A percentile compares a stretch with the other conserved stretches of the same genome.
phyloP scores from a whole-genome alignment of 225 moss, liverwort and hornwort species.

The Lunularia cruciata region DNA sequence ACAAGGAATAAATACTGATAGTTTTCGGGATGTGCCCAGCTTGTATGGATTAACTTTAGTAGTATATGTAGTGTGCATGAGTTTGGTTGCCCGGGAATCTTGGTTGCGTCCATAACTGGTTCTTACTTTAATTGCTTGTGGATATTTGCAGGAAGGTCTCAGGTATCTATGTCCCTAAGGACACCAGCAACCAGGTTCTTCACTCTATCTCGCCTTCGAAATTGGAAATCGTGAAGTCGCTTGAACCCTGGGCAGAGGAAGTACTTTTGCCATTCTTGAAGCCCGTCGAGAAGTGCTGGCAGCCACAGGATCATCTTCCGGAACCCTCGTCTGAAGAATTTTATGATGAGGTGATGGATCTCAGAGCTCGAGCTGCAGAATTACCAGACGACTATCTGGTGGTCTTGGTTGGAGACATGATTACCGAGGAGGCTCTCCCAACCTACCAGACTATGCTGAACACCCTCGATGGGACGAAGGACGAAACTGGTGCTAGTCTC shows the following conservation, averaged over 20 bases:
- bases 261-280: slow-evolving; percentile 55
- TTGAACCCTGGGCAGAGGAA: slow-evolving; percentile 64
- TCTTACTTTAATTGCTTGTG: no score
- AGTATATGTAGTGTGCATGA: no score
- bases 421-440: slow-evolving; percentile 72
- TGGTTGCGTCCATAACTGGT: no score
- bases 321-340: slow-evolving; percentile 65
- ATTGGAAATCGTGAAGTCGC: slow-evolving; percentile 58
- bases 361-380: slow-evolving; percentile 50
- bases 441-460: slow-evolving; percentile 80
- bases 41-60: no score
- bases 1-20: no score
- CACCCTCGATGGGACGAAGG: slow-evolving; percentile 61
- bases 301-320: slow-evolving; percentile 67
- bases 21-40: no score
- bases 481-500: slow-evolving; percentile 71
- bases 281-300: slow-evolving; percentile 75
- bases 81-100: no score
- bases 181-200: slow-evolving; percentile 48
- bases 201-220: slow-evolving; percentile 65
- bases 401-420: slow-evolving; percentile 72
- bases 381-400: slow-evolving; percentile 74
- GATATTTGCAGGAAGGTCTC: slow-evolving; percentile 11
- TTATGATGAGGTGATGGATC: slow-evolving; percentile 60
- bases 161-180: slow-evolving; percentile 26